Percentiles rank a stretch among this genome's conserved stretches.
Conservation (phyloP, 2,329 filamentous ascomycete genomes). For the Pseudogymnoascus sp. region DNA sequence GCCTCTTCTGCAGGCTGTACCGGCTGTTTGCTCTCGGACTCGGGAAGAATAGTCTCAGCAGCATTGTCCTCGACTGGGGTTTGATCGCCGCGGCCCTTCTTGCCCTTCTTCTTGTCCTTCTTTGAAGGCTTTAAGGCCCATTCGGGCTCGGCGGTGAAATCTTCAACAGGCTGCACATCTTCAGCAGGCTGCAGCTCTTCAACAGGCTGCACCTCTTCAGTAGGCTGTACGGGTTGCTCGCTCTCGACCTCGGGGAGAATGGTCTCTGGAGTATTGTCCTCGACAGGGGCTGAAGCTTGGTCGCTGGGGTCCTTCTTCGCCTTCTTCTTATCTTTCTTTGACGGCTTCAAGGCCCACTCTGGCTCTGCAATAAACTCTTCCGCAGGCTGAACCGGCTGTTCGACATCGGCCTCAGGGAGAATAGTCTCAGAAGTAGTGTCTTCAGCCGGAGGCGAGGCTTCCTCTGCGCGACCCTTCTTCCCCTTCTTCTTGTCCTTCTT, state of each 20-base stretch:
- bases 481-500: conserved; percentile 31
- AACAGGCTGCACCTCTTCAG: background rate
- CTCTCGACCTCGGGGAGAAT: background rate
- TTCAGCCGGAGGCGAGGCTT: background rate
- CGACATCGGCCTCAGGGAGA: background rate
- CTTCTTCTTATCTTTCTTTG: conserved; percentile 34
- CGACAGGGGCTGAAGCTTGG: background rate
- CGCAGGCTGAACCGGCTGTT: background rate
- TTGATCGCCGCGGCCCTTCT: background rate
- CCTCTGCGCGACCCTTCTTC: background rate
- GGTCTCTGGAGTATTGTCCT: background rate
- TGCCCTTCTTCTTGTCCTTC: conserved; percentile 32
- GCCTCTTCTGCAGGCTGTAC: conserved; percentile 2
- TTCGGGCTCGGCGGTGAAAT: background rate
- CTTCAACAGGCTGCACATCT: background rate
- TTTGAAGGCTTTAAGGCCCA: conserved; percentile 20
- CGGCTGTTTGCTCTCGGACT: background rate
- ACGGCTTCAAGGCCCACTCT: conserved; percentile 8
- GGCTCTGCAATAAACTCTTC: background rate
- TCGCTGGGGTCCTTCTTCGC: background rate
- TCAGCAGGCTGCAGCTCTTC: background rate
- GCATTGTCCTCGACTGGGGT: background rate
- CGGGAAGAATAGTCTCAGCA: background rate
- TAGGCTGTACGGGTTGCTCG: background rate
- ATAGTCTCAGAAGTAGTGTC: background rate